phyloP scores from a whole-genome alignment of 163 green algal genomes.

The Smithsoniella earleae region DNA sequence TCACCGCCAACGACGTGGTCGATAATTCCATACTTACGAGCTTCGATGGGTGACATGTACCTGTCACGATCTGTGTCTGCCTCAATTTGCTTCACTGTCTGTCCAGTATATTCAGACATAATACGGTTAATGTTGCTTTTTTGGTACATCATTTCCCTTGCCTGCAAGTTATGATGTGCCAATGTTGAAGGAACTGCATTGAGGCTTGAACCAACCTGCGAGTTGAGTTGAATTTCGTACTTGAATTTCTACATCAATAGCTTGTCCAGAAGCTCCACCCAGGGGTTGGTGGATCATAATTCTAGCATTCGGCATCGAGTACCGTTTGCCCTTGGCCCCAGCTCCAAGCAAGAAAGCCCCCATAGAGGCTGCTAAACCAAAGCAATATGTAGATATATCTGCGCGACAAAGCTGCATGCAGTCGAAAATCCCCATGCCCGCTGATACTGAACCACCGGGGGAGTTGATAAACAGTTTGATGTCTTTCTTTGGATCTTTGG shows the following conservation, averaged over 20 bases:
- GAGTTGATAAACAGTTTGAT: constrained; percentile 99
- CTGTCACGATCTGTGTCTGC: constrained; percentile 96
- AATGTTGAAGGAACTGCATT: neutral
- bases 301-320: constrained; percentile 93
- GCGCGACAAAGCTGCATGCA: constrained; percentile 84
- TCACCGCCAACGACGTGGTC: constrained; percentile 95
- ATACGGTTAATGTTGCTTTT: constrained; percentile 97
- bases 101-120: constrained; percentile 84
- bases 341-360: constrained; percentile 96
- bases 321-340: constrained; percentile 84
- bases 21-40: constrained; percentile 93
- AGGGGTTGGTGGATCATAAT: constrained; percentile 99
- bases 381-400: constrained; percentile 87
- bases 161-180: too few species aligned
- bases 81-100: constrained; percentile 83
- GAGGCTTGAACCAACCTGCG: too few species aligned
- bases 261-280: constrained; percentile 81
- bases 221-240: too few species aligned
- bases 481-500: constrained; percentile 87
- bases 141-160: constrained; percentile 99
- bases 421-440: constrained; percentile 99
- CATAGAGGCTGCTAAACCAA: constrained; percentile 97
- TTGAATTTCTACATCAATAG: constrained; percentile 96
- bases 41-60: constrained; percentile 96
- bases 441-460: constrained; percentile 89